phyloP scores from a whole-genome alignment of 495 filamentous ascomycete genomes.

The Neurospora sp. region DNA sequence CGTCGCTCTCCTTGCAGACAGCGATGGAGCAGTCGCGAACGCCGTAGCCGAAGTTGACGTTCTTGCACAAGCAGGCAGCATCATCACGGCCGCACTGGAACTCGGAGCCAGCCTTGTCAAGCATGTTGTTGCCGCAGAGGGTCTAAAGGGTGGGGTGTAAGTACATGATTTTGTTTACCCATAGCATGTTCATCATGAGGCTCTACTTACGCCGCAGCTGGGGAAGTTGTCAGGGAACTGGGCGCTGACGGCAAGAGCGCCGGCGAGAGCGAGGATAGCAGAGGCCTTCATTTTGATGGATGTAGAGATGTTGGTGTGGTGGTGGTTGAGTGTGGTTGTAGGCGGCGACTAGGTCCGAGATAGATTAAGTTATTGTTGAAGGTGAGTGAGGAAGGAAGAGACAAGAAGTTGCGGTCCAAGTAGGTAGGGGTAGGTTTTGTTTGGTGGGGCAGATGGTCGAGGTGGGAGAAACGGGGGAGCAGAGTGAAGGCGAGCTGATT shows the following conservation, averaged over 20 bases:
- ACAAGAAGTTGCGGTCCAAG: neutral
- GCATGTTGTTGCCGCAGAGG: conserved; percentile 62
- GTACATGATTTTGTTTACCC: neutral
- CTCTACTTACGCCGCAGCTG: conserved; percentile 32
- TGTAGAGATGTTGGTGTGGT: conserved; percentile 3
- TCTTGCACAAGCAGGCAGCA: conserved; percentile 59
- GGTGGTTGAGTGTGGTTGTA: neutral
- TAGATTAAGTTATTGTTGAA: neutral
- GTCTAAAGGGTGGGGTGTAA: conserved; percentile 35
- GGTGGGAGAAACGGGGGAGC: neutral
- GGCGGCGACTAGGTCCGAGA: neutral
- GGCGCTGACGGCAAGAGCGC: conserved; percentile 21
- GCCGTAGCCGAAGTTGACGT: conserved; percentile 58
- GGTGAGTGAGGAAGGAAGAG: neutral
- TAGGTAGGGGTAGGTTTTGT: neutral
- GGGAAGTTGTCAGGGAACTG: conserved; percentile 22
- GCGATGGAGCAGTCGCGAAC: conserved; percentile 68
- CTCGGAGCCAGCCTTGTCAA: conserved; percentile 39
- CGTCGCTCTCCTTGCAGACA: conserved; percentile 41
- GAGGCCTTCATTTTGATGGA: conserved; percentile 31
- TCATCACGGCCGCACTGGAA: conserved; percentile 50
- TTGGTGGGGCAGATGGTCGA: neutral
- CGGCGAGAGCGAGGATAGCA: conserved; percentile 19
- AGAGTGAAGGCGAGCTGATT: neutral
- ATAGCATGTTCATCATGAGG: neutral